Percentiles rank a stretch among this genome's conserved stretches.
Conservation (phyloP, 2,329 filamentous ascomycete species). For the Sporothrix protearum region DNA sequence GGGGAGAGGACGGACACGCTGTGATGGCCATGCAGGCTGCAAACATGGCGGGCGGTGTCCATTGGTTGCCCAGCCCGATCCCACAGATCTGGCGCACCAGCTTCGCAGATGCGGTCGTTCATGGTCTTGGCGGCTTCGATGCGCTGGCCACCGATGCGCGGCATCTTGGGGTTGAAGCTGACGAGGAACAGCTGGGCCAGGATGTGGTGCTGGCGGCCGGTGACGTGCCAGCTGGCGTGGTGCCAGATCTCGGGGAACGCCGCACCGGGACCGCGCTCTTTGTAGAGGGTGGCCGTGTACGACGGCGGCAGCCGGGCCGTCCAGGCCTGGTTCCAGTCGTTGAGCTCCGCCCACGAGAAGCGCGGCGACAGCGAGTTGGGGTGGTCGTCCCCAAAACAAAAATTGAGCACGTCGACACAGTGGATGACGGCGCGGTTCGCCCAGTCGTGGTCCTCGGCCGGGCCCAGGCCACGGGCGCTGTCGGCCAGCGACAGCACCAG, state of each 20-base stretch:
- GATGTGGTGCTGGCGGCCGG: slow-evolving; percentile 58
- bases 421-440: slow-evolving; percentile 60
- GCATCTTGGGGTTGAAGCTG: slow-evolving; percentile 53
- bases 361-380: slow-evolving; percentile 30
- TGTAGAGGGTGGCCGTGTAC: slow-evolving; percentile 53
- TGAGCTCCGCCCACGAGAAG: slow-evolving; percentile 43
- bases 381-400: slow-evolving; percentile 52
- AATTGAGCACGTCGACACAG: slow-evolving; percentile 61
- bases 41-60: slow-evolving; percentile 53
- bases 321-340: slow-evolving; percentile 48
- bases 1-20: slow-evolving; percentile 42
- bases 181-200: slow-evolving; percentile 55
- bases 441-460: slow-evolving; percentile 53
- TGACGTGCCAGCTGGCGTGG: slow-evolving; percentile 54
- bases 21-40: slow-evolving; percentile 55
- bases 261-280: slow-evolving; percentile 37
- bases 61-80: slow-evolving; percentile 54
- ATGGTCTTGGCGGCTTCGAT: slow-evolving; percentile 23
- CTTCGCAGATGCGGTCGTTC: slow-evolving; percentile 40
- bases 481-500: slow-evolving; percentile 51
- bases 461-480: slow-evolving; percentile 41
- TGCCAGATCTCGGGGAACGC: slow-evolving; percentile 59
- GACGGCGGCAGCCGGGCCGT: slow-evolving; percentile 45
- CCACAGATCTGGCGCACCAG: slow-evolving; percentile 55
- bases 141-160: slow-evolving; percentile 45